phyloP scores from a whole-genome alignment of 768 basidiomycete species.

The Trametes meyenii region DNA sequence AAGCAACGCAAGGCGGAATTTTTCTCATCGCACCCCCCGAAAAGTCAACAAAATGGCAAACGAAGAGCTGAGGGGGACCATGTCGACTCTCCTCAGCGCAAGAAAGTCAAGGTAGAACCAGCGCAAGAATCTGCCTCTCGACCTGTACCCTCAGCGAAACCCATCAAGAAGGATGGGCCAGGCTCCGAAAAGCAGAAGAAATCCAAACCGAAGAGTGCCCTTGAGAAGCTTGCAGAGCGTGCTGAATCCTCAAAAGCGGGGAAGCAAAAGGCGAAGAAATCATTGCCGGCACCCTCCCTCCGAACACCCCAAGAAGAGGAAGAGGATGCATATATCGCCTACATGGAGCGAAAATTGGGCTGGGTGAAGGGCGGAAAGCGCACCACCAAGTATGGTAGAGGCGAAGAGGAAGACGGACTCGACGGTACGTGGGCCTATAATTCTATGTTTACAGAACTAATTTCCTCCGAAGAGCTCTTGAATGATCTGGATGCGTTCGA shows the following conservation, averaged over 20 bases:
- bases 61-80: conserved; percentile 47
- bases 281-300: conserved; percentile 16
- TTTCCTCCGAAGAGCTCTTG: conserved; percentile 30
- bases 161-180: neutral
- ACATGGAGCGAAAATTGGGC: conserved; percentile 79
- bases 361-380: conserved; percentile 43
- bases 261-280: neutral
- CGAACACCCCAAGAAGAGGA: conserved; percentile 52
- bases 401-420: conserved; percentile 73
- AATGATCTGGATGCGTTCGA: conserved; percentile 32
- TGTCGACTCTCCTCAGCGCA: conserved; percentile 49
- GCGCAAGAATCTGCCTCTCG: conserved; percentile 13
- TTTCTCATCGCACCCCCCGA: conserved; percentile 41
- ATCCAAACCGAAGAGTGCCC: conserved; percentile 30
- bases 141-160: neutral
- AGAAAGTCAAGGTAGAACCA: conserved; percentile 45
- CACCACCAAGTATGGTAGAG: conserved; percentile 45
- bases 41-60: conserved; percentile 35
- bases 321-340: conserved; percentile 86
- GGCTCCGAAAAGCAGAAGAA: neutral
- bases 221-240: conserved; percentile 38
- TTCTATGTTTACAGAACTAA: neutral
- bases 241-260: conserved; percentile 7
- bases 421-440: conserved; percentile 57
- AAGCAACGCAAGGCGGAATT: conserved; percentile 68